Evolutionary conservation across 2,329 filamentous ascomycete genomes (phyloP), one percentile per base, ranked within the genome.

Genomic region (Aspergillus costaricaensis): DNA sequence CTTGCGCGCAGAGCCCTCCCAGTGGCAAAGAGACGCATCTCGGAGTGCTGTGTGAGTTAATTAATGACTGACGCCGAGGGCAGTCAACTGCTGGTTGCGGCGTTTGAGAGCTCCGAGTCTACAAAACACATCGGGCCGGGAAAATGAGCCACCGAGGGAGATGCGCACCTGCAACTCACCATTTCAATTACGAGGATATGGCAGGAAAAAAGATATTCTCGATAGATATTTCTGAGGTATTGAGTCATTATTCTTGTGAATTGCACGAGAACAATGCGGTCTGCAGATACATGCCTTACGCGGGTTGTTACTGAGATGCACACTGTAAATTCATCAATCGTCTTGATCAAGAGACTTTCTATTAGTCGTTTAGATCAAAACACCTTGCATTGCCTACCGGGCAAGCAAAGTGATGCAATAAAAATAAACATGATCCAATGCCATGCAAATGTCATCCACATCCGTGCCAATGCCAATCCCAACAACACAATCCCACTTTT

Each of bases 21-120:
- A 5, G 76, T 77, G 57, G 76, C 76, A 58, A 76, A 62, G 50
- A 78, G 63, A 49, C 76, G 74, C 77, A 79, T 79, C 15, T 52
- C 54, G 38, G 36, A 27, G 52, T 41, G 64, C 56, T 36, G 21
- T 15, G 57, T 15, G 23, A 53, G 27, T 19, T 39, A 14, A 38
- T 23, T 8, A 25, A 17, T 3, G 23, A 25, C 19, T 23, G 32
- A 27, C 12, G 17, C 23, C 17, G 39, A 30, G 39, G 1, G 52
- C 30, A 30, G 17, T 47, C 25, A 8, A 21, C 15, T 3, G 52
- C 39, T 55, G 5, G n/a, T 30, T 44, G 52, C 43, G 38, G 52
- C 52, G 39, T 6, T 36, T 7, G 38, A 44, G 15, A 54, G 52
- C 23, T 55, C 52, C 36, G 15, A 52, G 49, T 15, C 21, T 41